These are phyloP conservation scores for Neonectria punicea DNA, from an alignment of 2,329 filamentous ascomycete species.

Conservation along the genomic window DNA sequence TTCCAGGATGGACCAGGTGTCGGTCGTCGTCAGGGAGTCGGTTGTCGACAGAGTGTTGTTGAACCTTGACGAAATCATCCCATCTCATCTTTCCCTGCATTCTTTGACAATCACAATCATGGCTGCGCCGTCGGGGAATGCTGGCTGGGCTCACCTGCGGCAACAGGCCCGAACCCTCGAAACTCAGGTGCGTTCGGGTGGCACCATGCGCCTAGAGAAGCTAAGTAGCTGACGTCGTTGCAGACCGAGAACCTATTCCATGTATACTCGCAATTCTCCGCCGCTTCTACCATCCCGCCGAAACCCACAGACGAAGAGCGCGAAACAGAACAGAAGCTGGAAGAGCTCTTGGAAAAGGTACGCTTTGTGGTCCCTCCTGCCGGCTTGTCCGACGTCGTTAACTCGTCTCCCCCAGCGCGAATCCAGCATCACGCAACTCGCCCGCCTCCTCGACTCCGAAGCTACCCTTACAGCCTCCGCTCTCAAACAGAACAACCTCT, in stretches of 20 bases:
- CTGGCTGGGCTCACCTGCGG: conserved; percentile 92
- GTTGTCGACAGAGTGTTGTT: conserved; percentile 28
- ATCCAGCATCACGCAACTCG: conserved; percentile 80
- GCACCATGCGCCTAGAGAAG: conserved; percentile 29
- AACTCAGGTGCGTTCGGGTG: conserved; percentile 74
- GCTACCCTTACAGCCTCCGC: conserved; percentile 86
- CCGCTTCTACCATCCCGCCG: conserved; percentile 79
- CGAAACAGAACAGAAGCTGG: conserved; percentile 81
- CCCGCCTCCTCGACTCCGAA: conserved; percentile 93
- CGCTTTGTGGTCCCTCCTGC: neutral
- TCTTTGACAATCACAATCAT: conserved; percentile 48
- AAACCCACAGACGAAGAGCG: conserved; percentile 89
- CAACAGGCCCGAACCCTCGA: conserved; percentile 91
- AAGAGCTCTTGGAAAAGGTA: conserved; percentile 87
- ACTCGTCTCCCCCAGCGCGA: conserved; percentile 71
- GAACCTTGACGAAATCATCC: conserved; percentile 23
- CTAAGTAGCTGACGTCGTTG: conserved; percentile 33
- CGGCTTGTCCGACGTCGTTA: conserved; percentile 19
- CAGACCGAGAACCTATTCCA: conserved; percentile 88
- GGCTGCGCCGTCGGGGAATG: conserved; percentile 64
- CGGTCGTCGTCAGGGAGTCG: conserved; percentile 37
- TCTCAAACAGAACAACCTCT: conserved; percentile 96
- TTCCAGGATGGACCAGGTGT: conserved; percentile 36
- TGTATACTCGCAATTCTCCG: conserved; percentile 90
- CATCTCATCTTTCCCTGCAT: conserved; percentile 25